Evolutionary conservation across 164 flowering plant species (phyloP), one percentile per base, ranked within the genome.

Genomic region (Sedum album): DNA sequence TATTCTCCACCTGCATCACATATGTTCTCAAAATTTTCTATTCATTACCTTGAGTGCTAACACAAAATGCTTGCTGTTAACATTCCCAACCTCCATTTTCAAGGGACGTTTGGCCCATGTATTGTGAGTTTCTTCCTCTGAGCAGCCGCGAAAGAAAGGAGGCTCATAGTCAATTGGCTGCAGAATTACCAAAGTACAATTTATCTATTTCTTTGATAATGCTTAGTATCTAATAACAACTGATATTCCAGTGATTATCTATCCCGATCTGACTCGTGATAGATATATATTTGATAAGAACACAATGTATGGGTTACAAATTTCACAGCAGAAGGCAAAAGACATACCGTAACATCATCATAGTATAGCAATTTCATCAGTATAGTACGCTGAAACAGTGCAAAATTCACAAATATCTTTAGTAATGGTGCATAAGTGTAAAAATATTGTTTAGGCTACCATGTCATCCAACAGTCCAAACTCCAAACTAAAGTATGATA

Each of bases 101-200:
- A 93, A 72, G 42, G 97, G 98, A 66, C 69, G 84, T 76, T 82
- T 89, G 0, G 71, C 76, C 97, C 97, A 91, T 36, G 81, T 51
- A 76, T 84, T 78, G 55, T 76, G 82, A 65, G 84, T 83, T 79
- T 93, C 98, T 80, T 86, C 86, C 64, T 80, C 95, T 2, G 82
- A 73, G 79, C 97, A 93, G 70, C 89, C 23, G 73, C 83, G 80
- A 78, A 93, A 91, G 80, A 89, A 93, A 17, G 98, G 98, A 49
- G 98, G 97, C 77, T 91, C 97, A 65, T 93, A 93, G 68, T 93
- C 95, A 17, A 66, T 66, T 21, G 98, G 98, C 98, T 91, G 89
- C 80, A 82, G 63, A 57, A 26, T 30, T 23, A 31, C 13, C 64
- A 64, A 71, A 20, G 0, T 20, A 21, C 57, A 0, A 39, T 39